Evolutionary conservation across 2,329 filamentous ascomycete genomes (phyloP), one percentile per base, ranked within the genome.

Genomic region (Hymenoscyphus fructigenus): DNA sequence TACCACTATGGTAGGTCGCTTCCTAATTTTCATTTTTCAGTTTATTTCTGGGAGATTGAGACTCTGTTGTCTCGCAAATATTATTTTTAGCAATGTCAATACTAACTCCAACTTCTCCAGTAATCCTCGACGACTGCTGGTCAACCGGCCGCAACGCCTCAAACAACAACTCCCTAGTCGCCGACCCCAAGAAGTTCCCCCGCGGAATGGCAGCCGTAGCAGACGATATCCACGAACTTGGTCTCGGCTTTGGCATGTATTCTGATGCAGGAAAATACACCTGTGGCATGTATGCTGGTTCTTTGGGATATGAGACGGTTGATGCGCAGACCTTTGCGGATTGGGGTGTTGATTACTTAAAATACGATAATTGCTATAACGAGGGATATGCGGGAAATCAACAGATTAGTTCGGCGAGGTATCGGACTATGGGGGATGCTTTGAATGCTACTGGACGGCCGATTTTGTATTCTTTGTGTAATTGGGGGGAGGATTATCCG

Each of bases 361-460:
- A 85, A 71, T 85, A 85, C 68, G 83, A 85, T 73, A 85, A 85
- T 70, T 86, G 84, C 75, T 84, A 79, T 72, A 84, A 85, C 67
- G 76, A 81, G 66, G 83, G 83, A 7, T 79, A 83, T 63, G 80
- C 79, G n/a, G 83, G 83, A 69, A 75, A 72, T 67, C 75, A 67
- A 64, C 72, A 62, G 69, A 73, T 75, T 65, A 82, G 66, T 29
- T 82, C 81, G 4, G 66, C 67, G 20, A 81, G 74, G 12, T 80
- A 79, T 65, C 68, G 67, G 23, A 70, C 66, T 15, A 79, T 78
- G 77, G 64, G 70, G 1, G 67, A 76, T 62, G 76, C 77, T 3
- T 68, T 79, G 23, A 74, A 74, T 63, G 73, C 72, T 15, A 76
- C 75, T 1, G 75, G 75, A 2, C 72, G 77, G n/a, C 74, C 76